Percentiles rank a stretch among this genome's conserved stretches.
Evolutionary conservation across 495 filamentous ascomycete species (phyloP).

Genomic region (Penicillium steckii): DNA sequence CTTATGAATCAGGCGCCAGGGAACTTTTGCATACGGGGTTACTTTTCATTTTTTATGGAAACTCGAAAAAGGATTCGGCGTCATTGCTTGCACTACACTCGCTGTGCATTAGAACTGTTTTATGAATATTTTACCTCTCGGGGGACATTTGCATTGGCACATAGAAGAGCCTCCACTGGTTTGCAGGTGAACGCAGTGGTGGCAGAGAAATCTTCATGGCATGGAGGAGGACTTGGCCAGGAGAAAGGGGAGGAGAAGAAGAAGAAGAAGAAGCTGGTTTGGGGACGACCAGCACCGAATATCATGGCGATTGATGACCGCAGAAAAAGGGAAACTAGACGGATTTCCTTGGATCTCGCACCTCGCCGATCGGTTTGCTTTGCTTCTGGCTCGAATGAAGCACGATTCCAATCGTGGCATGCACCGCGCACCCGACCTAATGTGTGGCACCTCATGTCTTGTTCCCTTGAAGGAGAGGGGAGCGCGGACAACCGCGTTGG

Average conservation of each 20-base stretch:
- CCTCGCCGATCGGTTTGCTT: constrained; percentile 13
- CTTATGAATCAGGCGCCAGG: constrained; percentile 43
- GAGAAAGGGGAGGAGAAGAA: constrained; percentile 2
- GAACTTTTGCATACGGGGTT: constrained; percentile 26
- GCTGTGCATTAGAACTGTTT: constrained; percentile 40
- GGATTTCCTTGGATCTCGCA: neutral
- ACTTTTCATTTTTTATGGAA: constrained; percentile 10
- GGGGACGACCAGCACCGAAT: constrained; percentile 4
- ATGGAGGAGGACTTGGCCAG: constrained; percentile 1
- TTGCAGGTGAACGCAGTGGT: constrained; percentile 22
- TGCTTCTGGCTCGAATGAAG: constrained; percentile 11
- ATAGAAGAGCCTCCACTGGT: constrained; percentile 31
- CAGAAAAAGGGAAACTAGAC: constrained; percentile 8
- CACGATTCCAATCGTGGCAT: constrained; percentile 9
- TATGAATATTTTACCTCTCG: constrained; percentile 18
- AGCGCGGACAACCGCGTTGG: constrained; percentile 10
- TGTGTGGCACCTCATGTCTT: constrained; percentile 8
- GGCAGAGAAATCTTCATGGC: neutral
- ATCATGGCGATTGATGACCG: neutral
- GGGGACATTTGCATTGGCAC: constrained; percentile 40
- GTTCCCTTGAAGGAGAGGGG: neutral
- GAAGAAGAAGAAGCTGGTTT: constrained; percentile 5
- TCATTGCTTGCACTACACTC: constrained; percentile 43
- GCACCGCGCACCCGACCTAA: constrained; percentile 9
- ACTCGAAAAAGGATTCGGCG: constrained; percentile 35